phyloP scores from a whole-genome alignment of 495 filamentous ascomycete genomes.

The Patellaria atrata region DNA sequence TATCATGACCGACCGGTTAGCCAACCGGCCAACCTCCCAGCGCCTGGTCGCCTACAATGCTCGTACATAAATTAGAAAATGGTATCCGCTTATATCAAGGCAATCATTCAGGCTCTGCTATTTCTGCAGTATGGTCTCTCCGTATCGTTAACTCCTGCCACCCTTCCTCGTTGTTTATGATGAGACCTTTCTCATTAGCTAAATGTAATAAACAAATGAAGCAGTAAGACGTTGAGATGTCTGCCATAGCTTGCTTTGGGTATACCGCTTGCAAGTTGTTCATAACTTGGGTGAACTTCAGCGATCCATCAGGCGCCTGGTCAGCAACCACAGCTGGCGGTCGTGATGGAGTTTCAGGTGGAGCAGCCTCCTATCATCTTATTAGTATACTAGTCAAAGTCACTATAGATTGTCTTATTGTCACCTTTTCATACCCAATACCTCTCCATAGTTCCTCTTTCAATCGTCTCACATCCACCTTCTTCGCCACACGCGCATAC shows the following conservation, averaged over 20 bases:
- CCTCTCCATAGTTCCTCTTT: conserved; percentile 96
- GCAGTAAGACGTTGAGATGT: conserved; percentile 93
- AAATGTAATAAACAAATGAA: conserved; percentile 95
- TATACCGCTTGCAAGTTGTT: conserved; percentile 78
- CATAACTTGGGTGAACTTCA: conserved; percentile 85
- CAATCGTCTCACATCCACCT: conserved; percentile 88
- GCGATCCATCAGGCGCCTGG: conserved; percentile 30
- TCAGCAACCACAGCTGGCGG: conserved; percentile 5
- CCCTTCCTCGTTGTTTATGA: conserved; percentile 38
- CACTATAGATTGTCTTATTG: neutral
- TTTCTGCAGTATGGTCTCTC: conserved; percentile 25
- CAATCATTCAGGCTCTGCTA: neutral
- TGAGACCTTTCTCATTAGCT: conserved; percentile 91
- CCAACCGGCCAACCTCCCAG: too few relatives aligned
- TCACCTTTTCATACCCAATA: conserved; percentile 47
- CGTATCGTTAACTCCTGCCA: conserved; percentile 29
- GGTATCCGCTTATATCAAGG: neutral
- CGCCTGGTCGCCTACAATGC: too few relatives aligned
- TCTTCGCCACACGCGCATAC: conserved; percentile 92
- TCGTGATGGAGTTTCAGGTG: conserved; percentile 7
- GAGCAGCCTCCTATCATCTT: neutral
- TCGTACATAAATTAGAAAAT: too few relatives aligned
- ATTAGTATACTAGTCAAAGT: neutral
- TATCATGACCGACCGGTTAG: too few relatives aligned
- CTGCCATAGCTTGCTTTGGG: conserved; percentile 63